Conservation (phyloP, 768 basidiomycete species). For the Leccinum fibrillosum region DNA sequence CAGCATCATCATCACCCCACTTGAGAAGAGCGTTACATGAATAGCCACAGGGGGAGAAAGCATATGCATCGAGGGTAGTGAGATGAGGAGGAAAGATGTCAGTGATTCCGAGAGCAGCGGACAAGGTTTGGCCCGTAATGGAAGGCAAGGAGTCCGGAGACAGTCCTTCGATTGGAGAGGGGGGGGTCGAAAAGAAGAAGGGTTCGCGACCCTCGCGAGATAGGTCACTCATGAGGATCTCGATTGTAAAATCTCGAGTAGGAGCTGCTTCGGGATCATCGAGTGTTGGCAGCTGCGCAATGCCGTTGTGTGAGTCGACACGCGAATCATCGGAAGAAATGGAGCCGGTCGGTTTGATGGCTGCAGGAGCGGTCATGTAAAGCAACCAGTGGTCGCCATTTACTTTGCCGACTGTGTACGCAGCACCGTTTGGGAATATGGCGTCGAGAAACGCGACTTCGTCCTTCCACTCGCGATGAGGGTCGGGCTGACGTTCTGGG, state of each 20-base stretch:
- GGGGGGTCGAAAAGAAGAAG: slow-evolving; percentile 59
- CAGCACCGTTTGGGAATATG: slow-evolving; percentile 84
- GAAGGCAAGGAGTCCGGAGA: slow-evolving; percentile 33
- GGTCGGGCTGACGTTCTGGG: slow-evolving; percentile 90
- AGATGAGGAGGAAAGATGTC: slow-evolving; percentile 75
- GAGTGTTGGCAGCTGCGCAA: slow-evolving; percentile 4
- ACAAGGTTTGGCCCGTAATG: slow-evolving; percentile 41
- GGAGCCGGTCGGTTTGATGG: slow-evolving; percentile 24
- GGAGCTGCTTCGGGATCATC: slow-evolving; percentile 13
- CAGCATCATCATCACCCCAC: slow-evolving; percentile 39
- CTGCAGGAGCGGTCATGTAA: slow-evolving; percentile 74
- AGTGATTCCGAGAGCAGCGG: slow-evolving; percentile 72
- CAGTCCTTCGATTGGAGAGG: slow-evolving; percentile 51
- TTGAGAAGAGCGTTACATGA: slow-evolving; percentile 87
- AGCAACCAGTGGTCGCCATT: slow-evolving; percentile 99
- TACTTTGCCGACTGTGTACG: slow-evolving; percentile 95
- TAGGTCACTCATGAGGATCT: slow-evolving; percentile 96
- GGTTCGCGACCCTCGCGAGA: slow-evolving; percentile 68
- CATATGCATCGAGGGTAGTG: slow-evolving; percentile 87
- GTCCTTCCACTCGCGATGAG: slow-evolving; percentile 90
- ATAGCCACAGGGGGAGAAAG: slow-evolving; percentile 95
- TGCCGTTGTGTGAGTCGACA: slow-evolving; percentile 12
- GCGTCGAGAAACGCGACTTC: slow-evolving; percentile 91
- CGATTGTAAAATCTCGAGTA: slow-evolving; percentile 87
- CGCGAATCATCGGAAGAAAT: slow-evolving; percentile 16